Percentiles rank a stretch among this genome's conserved stretches.
These are phyloP conservation scores for Sclerotinia nivalis DNA, from an alignment of 2,329 filamentous ascomycete genomes.

Conservation along the genomic window DNA sequence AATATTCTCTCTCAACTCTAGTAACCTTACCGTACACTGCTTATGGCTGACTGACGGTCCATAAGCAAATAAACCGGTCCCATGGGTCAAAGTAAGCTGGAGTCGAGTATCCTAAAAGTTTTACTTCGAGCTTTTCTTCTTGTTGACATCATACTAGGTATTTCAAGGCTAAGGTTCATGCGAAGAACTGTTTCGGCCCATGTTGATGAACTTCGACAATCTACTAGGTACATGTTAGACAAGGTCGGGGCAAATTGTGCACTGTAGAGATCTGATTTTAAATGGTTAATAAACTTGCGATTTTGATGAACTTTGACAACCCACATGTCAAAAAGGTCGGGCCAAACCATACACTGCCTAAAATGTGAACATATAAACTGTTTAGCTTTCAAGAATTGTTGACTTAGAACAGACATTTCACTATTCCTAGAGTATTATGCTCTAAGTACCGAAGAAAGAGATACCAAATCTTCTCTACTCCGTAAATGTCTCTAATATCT, in stretches of 20 bases:
- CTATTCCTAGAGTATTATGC: neutral
- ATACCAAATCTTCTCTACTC: neutral
- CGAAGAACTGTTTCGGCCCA: neutral
- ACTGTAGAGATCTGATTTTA: too few relatives aligned
- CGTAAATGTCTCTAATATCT: neutral
- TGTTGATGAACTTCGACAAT: neutral
- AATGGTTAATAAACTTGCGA: too few relatives aligned
- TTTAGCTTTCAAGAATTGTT: neutral
- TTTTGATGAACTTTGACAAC: too few relatives aligned
- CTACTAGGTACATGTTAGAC: neutral
- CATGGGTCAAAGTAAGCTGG: neutral
- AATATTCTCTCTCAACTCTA: neutral
- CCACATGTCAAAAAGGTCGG: neutral
- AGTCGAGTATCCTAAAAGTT: neutral
- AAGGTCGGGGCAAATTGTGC: neutral
- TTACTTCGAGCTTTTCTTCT: neutral
- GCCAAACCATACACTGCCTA: neutral
- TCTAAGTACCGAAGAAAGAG: neutral
- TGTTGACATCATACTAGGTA: neutral
- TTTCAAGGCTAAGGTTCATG: neutral
- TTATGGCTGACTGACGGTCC: neutral
- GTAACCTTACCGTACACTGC: too few relatives aligned
- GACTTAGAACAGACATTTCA: neutral
- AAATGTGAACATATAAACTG: neutral
- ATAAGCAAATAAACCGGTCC: neutral